Percentiles rank a stretch among this genome's conserved stretches.
Conservation (phyloP, 2,329 filamentous ascomycete species). For the Aureobasidium sp. region DNA sequence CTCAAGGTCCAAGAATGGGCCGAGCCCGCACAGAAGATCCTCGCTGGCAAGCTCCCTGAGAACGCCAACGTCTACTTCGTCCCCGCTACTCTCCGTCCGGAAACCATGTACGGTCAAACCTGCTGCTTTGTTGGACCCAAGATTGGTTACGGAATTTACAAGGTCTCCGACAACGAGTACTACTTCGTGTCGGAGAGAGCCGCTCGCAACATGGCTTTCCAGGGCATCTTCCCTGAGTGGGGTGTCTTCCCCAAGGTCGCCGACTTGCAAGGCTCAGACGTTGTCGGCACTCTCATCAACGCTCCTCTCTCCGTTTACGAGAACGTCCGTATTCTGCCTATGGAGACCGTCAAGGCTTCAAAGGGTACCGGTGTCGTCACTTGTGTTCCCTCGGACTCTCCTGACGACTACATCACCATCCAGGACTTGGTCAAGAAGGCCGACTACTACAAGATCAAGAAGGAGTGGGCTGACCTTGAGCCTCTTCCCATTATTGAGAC, state of each 20-base stretch:
- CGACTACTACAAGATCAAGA: slow-evolving; percentile 91
- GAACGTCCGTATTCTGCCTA: slow-evolving; percentile 81
- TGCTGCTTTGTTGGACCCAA: slow-evolving; percentile 92
- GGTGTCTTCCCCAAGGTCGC: slow-evolving; percentile 67
- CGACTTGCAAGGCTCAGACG: slow-evolving; percentile 68
- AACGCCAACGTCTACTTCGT: slow-evolving; percentile 80
- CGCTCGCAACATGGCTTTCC: slow-evolving; percentile 93
- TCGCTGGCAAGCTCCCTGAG: slow-evolving; percentile 72
- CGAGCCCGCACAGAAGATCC: slow-evolving; percentile 60
- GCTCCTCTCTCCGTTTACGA: slow-evolving; percentile 84
- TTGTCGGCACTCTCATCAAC: slow-evolving; percentile 81
- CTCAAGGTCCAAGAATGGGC: slow-evolving; percentile 87
- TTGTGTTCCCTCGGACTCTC: slow-evolving; percentile 89
- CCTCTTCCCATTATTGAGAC: slow-evolving; percentile 86
- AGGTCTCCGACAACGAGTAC: slow-evolving; percentile 60
- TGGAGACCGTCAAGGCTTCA: slow-evolving; percentile 84
- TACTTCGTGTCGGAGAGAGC: slow-evolving; percentile 75
- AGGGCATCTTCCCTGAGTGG: slow-evolving; percentile 74
- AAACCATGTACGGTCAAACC: slow-evolving; percentile 98
- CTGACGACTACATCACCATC: slow-evolving; percentile 88
- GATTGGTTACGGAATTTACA: slow-evolving; percentile 84
- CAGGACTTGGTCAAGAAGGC: slow-evolving; percentile 88
- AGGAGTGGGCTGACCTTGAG: slow-evolving; percentile 90
- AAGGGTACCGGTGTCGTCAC: slow-evolving; percentile 98
- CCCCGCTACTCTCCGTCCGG: slow-evolving; percentile 83